These are phyloP conservation scores for Ligustrum vulgare DNA, from an alignment of 257 asterid species.

Conservation along the genomic window DNA sequence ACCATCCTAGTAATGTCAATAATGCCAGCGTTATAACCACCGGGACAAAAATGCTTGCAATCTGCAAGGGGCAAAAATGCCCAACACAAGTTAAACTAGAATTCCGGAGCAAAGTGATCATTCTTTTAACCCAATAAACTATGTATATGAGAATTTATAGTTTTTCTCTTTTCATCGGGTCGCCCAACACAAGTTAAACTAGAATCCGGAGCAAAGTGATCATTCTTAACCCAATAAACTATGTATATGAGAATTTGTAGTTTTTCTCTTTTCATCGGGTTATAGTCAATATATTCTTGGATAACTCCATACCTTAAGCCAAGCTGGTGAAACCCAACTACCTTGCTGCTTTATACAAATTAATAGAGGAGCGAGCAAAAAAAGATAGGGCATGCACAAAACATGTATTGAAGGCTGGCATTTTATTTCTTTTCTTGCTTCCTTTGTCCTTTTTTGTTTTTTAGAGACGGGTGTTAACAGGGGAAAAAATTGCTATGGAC, in stretches of 20 bases:
- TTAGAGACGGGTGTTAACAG: background rate
- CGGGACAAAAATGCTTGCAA: conserved; percentile 96
- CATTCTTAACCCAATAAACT: conserved; percentile 12
- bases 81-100: conserved; percentile 15
- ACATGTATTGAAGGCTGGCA: background rate
- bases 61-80: conserved; percentile 47
- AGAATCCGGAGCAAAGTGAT: conserved; percentile 7
- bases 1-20: conserved; percentile 89
- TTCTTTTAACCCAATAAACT: conserved; percentile 13
- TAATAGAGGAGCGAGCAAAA: background rate
- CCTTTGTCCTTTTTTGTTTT: background rate
- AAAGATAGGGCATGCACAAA: background rate
- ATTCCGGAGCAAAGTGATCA: conserved; percentile 8
- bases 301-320: background rate
- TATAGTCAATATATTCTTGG: background rate
- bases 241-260: background rate
- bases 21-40: conserved; percentile 65
- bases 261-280: background rate
- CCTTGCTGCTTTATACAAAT: background rate
- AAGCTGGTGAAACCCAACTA: background rate
- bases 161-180: background rate
- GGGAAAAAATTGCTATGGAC: background rate
- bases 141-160: background rate
- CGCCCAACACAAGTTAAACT: too few relatives aligned
- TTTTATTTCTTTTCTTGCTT: background rate